phyloP scores from a whole-genome alignment of 768 basidiomycete species.

The Podaxis sp. region DNA sequence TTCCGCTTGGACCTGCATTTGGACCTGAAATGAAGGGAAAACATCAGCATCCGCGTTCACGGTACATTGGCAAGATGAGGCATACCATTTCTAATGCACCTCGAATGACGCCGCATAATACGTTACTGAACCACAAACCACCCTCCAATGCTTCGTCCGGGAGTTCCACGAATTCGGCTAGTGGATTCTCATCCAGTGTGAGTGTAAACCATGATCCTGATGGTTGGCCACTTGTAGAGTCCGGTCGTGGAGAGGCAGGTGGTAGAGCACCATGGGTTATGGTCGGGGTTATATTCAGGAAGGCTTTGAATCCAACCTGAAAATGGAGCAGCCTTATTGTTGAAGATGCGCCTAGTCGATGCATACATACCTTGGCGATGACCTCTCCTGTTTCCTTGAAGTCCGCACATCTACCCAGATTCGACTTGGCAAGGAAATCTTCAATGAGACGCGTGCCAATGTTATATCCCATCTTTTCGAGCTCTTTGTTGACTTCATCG shows the following conservation, averaged over 20 bases:
- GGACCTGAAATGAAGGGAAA: conserved; percentile 57
- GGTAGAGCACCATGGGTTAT: conserved; percentile 69
- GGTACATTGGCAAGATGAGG: conserved; percentile 10
- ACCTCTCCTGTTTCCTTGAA: conserved; percentile 96
- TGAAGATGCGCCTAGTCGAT: not conserved
- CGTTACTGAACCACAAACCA: conserved; percentile 95
- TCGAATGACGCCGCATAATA: conserved; percentile 89
- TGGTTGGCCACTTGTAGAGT: conserved; percentile 39
- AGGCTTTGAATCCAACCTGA: conserved; percentile 97
- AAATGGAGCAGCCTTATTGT: not conserved
- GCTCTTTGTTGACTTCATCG: conserved; percentile 89
- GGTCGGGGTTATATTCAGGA: conserved; percentile 87
- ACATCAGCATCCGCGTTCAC: conserved; percentile 13
- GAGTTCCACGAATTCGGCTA: conserved; percentile 96
- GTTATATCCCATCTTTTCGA: conserved; percentile 99
- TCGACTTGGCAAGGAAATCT: conserved; percentile 93
- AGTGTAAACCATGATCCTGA: conserved; percentile 73
- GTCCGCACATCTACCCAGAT: conserved; percentile 88
- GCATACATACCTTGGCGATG: conserved; percentile 71
- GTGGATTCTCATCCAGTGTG: conserved; percentile 91
- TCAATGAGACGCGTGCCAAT: conserved; percentile 96
- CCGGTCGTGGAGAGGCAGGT: conserved; percentile 40
- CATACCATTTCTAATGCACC: conserved; percentile 96
- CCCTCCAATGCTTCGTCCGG: conserved; percentile 92
- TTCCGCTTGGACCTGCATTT: conserved; percentile 89